Evolutionary conservation across 495 filamentous ascomycete species (phyloP), one percentile per base, ranked within the genome.

Genomic region (Hyaloscypha finlandica): DNA sequence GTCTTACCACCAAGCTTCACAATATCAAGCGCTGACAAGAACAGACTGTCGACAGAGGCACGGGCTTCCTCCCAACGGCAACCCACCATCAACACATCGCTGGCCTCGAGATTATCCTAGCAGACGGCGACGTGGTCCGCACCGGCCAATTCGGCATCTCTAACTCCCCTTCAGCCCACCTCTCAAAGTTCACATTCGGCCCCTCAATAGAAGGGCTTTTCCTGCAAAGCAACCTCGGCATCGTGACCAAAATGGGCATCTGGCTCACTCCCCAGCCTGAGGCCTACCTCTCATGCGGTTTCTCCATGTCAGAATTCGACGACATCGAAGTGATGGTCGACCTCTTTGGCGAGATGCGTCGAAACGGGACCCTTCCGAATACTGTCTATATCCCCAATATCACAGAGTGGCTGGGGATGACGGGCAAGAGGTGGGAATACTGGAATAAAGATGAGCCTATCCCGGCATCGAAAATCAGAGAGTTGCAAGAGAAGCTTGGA

Each of bases 141-240:
- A 61, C 59, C 6, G 59, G 59, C 11, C 32, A 42, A 25, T 39
- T 39, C n/a, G 59, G 19, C 29, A 79, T 84, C 63, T 68, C 74
- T 16, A 76, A 71, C 61, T 77, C 78, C 22, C 76, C 77, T 3
- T 79, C 77, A 3, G 74, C 79, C 6, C 79, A 81, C 62, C 66
- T 79, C 8, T 80, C 77, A n/a, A 84, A 81, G 65, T 76, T 81
- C 68, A 79, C 76, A 12, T 84, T 78, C 59, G 80, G 81, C 8
- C 81, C 81, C 29, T 76, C 77, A 30, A 68, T 84, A 65, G 81
- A 83, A 48, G 81, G 81, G 1, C 73, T 84, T 8, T 84, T 84
- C 70, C 63, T 82, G 51, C 81, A 84, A 68, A 78, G 74, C 60
- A 84, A 82, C 56, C 73, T 84, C 20, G 81, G 61, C 29, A 77